phyloP scores from a whole-genome alignment of 495 filamentous ascomycete genomes.

The Articulospora tetracladia region DNA sequence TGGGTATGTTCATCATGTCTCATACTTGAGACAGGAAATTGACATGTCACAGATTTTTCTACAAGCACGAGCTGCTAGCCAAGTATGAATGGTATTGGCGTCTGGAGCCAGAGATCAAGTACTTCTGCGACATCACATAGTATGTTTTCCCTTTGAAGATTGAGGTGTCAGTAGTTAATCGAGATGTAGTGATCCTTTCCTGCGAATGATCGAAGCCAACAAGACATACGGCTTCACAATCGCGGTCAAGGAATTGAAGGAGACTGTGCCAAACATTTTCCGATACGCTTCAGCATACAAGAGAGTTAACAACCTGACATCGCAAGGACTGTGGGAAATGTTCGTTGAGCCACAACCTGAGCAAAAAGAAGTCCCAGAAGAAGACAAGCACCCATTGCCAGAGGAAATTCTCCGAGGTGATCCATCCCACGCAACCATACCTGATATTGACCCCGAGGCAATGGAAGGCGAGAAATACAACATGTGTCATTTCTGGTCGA shows the following conservation, averaged over 20 bases:
- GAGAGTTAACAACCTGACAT: constrained; percentile 83
- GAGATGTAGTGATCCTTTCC: constrained; percentile 78
- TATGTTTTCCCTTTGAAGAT: constrained; percentile 41
- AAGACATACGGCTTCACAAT: constrained; percentile 99
- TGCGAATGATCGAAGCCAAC: constrained; percentile 84
- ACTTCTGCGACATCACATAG: constrained; percentile 99
- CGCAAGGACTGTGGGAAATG: constrained; percentile 98
- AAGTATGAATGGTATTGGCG: constrained; percentile 99
- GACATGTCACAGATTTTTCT: constrained; percentile 70
- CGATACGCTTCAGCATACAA: constrained; percentile 99
- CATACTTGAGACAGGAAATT: neutral
- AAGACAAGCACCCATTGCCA: constrained; percentile 70
- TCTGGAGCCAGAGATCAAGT: constrained; percentile 98
- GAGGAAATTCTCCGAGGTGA: constrained; percentile 80
- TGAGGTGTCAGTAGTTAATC: constrained; percentile 7
- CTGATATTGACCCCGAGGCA: constrained; percentile 82
- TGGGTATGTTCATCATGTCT: constrained; percentile 53
- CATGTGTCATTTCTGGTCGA: constrained; percentile 99
- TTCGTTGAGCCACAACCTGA: constrained; percentile 76
- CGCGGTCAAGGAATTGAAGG: constrained; percentile 95
- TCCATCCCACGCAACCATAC: constrained; percentile 63
- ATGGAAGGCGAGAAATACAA: constrained; percentile 99
- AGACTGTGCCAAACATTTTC: constrained; percentile 99
- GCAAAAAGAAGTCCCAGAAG: constrained; percentile 38
- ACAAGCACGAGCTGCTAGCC: constrained; percentile 89